Percentiles rank a stretch among this genome's conserved stretches.
Evolutionary conservation across 495 filamentous ascomycete genomes (phyloP).

Genomic region (Cercophora scortea): DNA sequence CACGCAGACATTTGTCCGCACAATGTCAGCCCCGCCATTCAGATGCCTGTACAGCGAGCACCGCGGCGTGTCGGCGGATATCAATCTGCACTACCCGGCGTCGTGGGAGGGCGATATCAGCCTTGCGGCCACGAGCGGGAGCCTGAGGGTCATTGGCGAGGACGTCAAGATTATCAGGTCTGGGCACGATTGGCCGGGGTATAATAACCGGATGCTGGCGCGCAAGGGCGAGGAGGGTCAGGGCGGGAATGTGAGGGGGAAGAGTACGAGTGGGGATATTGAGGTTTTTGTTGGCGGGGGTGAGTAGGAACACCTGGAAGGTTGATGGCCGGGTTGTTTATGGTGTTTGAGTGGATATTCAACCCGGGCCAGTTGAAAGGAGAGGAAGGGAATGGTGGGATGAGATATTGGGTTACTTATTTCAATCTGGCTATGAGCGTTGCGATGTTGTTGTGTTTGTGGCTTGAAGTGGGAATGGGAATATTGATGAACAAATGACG

Average conservation of each 20-base stretch:
- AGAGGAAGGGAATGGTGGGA: too few species aligned
- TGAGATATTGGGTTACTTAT: too few species aligned
- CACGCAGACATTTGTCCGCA: background rate
- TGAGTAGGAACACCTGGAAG: background rate
- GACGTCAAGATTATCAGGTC: constrained; percentile 24
- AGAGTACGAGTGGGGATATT: constrained; percentile 21
- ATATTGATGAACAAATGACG: too few species aligned
- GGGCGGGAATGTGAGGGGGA: constrained; percentile 16
- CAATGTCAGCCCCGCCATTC: constrained; percentile 1
- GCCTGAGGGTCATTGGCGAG: constrained; percentile 20
- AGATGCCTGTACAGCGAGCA: constrained; percentile 22
- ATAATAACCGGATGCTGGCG: constrained; percentile 20
- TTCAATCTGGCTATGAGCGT: too few species aligned
- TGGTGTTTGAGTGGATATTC: too few species aligned
- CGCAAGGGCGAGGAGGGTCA: constrained; percentile 26
- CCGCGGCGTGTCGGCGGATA: constrained; percentile 24
- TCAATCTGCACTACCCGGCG: constrained; percentile 26
- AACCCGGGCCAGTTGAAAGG: too few species aligned
- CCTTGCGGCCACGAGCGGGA: constrained; percentile 20
- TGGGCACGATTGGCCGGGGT: constrained; percentile 20
- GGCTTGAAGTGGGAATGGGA: too few species aligned
- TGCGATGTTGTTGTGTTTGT: too few species aligned
- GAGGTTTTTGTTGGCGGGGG: constrained; percentile 22
- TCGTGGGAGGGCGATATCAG: constrained; percentile 33
- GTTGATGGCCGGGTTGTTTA: too few species aligned